Percentiles rank a stretch among this genome's conserved stretches.
Conservation (phyloP, 257 asterid species). For the Lantana camara region DNA sequence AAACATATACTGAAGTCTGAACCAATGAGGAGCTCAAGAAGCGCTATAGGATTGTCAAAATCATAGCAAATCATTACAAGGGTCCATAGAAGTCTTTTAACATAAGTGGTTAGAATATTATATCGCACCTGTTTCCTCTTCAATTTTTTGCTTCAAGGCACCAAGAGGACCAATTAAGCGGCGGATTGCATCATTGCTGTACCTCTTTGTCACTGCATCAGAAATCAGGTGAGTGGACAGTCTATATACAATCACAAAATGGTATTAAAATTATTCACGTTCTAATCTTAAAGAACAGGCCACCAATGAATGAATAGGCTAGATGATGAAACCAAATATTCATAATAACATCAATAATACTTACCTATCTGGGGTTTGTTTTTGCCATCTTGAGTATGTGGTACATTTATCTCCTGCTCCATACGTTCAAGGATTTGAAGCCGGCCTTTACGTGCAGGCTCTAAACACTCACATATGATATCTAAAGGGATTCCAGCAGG, state of each 20-base stretch:
- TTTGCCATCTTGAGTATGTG: conserved; percentile 77
- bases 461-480: conserved; percentile 77
- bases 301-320: conserved; percentile 2
- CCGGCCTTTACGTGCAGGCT: conserved; percentile 80
- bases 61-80: neutral
- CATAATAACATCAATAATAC: conserved; percentile 7
- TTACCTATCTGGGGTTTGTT: conserved; percentile 77
- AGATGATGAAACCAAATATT: conserved; percentile 12
- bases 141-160: conserved; percentile 85
- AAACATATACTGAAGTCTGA: no score
- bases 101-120: neutral
- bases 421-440: conserved; percentile 85
- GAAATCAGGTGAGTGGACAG: conserved; percentile 21
- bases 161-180: conserved; percentile 97
- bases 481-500: conserved; percentile 98
- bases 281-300: neutral
- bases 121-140: conserved; percentile 85
- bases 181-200: conserved; percentile 84
- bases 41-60: neutral
- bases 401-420: conserved; percentile 79
- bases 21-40: no score
- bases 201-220: conserved; percentile 70
- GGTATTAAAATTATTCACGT: conserved; percentile 12
- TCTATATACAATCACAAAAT: conserved; percentile 15
- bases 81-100: conserved; percentile 5